Evolutionary conservation across 1,139 yeast genomes (phyloP).

Genomic region (Blastobotrys indianensis): DNA sequence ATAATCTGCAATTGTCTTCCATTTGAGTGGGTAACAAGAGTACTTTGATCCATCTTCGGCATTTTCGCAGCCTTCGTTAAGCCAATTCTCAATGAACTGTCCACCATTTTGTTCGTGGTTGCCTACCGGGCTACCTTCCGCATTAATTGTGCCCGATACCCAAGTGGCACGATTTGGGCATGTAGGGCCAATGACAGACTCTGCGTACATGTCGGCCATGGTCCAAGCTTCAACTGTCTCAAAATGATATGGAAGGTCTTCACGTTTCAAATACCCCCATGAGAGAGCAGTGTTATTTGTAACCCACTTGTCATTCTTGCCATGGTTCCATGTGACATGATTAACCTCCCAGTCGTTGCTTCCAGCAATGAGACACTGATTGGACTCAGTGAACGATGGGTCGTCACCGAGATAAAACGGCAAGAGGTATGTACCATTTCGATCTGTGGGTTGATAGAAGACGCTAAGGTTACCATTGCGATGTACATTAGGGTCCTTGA

Average conservation of each 20-base stretch:
- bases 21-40: slow-evolving; percentile 24
- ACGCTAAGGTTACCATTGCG: slow-evolving; percentile 7
- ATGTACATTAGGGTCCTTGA: slow-evolving; percentile 26
- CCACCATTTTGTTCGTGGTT: slow-evolving; percentile 20
- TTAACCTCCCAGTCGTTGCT: slow-evolving; percentile 25
- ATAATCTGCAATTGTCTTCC: slow-evolving; percentile 26
- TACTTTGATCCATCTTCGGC: slow-evolving; percentile 17
- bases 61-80: slow-evolving; percentile 20
- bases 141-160: slow-evolving; percentile 25
- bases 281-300: slow-evolving; percentile 23
- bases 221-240: slow-evolving; percentile 25
- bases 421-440: slow-evolving; percentile 11
- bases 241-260: slow-evolving; percentile 25
- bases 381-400: slow-evolving; percentile 18
- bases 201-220: slow-evolving; percentile 26
- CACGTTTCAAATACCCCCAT: slow-evolving; percentile 23
- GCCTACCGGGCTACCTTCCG: slow-evolving; percentile 15
- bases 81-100: slow-evolving; percentile 25
- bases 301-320: slow-evolving; percentile 23
- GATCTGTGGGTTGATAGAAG: slow-evolving; percentile 14
- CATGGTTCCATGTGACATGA: slow-evolving; percentile 26
- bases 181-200: slow-evolving; percentile 26
- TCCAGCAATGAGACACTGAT: slow-evolving; percentile 24
- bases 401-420: slow-evolving; percentile 19
- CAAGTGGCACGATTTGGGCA: slow-evolving; percentile 27